These are phyloP conservation scores for Phoenix roebelenii DNA, from an alignment of 176 grass and related monocot species.

Conservation along the genomic window DNA sequence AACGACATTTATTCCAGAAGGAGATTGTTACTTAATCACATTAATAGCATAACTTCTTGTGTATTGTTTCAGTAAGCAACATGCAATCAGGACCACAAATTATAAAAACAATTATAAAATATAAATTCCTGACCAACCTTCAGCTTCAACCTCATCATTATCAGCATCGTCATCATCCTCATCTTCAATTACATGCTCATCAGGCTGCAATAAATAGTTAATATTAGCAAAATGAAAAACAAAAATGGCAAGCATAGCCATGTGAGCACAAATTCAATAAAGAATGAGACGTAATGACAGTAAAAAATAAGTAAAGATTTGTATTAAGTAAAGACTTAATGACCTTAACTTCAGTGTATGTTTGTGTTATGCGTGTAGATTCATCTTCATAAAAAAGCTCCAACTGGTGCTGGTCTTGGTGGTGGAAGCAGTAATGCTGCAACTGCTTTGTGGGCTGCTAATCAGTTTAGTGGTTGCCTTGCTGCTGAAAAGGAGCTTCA, in stretches of 20 bases:
- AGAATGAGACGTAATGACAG: no score
- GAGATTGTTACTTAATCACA: no score
- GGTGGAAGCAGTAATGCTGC: constrained; percentile 97
- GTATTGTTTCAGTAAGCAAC: background rate
- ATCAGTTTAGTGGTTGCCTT: constrained; percentile 89
- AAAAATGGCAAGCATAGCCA: no score
- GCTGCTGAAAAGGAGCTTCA: constrained; percentile 91
- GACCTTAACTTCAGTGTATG: no score
- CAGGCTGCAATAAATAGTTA: background rate
- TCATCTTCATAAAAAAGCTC: constrained; percentile 95
- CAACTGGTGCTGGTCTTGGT: constrained; percentile 97
- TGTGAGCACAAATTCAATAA: no score
- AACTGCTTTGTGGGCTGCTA: constrained; percentile 94
- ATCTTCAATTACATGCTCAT: background rate
- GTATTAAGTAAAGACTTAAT: no score
- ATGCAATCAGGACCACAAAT: background rate
- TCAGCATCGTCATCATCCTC: background rate
- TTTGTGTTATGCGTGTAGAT: constrained; percentile 35
- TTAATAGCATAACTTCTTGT: no score
- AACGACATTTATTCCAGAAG: no score
- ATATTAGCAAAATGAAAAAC: background rate
- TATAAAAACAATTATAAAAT: background rate
- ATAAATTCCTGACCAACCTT: background rate
- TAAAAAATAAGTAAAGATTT: no score
- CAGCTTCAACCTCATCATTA: background rate